Percentiles rank a stretch among this genome's conserved stretches.
Evolutionary conservation across 2,329 filamentous ascomycete genomes (phyloP).

Genomic region (Emericellopsis atlantica): DNA sequence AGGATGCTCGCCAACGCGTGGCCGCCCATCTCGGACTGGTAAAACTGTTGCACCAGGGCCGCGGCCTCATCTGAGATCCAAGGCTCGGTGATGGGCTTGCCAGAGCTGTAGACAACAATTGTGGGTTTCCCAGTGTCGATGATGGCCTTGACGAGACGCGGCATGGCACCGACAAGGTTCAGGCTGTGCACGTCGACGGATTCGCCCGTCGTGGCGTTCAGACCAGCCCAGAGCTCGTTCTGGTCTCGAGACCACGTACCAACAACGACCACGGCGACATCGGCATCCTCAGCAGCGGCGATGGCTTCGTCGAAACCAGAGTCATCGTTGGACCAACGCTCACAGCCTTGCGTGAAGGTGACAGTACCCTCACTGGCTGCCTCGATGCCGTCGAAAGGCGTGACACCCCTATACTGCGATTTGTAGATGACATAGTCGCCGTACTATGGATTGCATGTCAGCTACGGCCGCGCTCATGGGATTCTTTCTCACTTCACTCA

Average conservation of each 20-base stretch:
- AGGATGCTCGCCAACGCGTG: conserved; percentile 54
- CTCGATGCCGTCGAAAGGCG: conserved; percentile 56
- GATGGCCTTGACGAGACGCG: conserved; percentile 51
- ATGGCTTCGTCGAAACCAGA: conserved; percentile 56
- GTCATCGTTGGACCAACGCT: conserved; percentile 59
- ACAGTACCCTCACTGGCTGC: conserved; percentile 46
- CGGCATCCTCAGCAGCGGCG: conserved; percentile 50
- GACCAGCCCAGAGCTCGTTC: conserved; percentile 52
- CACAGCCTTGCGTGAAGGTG: conserved; percentile 57
- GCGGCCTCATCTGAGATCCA: conserved; percentile 57
- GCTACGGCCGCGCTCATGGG: not conserved
- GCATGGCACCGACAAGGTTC: conserved; percentile 58
- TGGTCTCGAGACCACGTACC: conserved; percentile 69
- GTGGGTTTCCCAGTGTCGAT: conserved; percentile 56
- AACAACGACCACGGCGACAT: conserved; percentile 61
- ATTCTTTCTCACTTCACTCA: conserved; percentile 16
- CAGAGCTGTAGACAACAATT: conserved; percentile 54
- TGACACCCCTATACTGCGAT: conserved; percentile 52
- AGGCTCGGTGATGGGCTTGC: conserved; percentile 60
- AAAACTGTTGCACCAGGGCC: conserved; percentile 63
- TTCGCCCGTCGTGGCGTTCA: conserved; percentile 66
- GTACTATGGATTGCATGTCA: conserved; percentile 26
- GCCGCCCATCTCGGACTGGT: conserved; percentile 57
- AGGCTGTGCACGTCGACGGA: conserved; percentile 55
- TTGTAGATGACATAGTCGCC: conserved; percentile 62